phyloP scores from a whole-genome alignment of 169 alveolate species.

The Cystoisospora suis region DNA sequence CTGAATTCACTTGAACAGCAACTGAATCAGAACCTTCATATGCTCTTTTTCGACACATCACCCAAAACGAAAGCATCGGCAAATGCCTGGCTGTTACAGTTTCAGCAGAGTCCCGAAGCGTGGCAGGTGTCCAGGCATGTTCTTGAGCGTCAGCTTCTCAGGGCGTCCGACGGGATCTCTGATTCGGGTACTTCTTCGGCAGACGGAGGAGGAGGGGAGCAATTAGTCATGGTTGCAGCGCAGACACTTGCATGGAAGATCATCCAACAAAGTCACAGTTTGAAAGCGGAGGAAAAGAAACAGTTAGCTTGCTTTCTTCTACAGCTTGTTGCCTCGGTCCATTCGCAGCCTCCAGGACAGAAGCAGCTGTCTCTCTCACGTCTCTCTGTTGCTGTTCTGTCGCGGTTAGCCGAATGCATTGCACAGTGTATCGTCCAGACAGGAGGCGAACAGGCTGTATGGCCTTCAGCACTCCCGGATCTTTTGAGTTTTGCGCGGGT shows the following conservation, averaged over 20 bases:
- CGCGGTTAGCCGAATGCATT: slow-evolving; percentile 24
- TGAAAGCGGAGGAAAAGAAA: slow-evolving; percentile 32
- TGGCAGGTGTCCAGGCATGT: slow-evolving; percentile 33
- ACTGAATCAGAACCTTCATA: slow-evolving; percentile 43
- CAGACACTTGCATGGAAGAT: slow-evolving; percentile 58
- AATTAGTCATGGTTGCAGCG: slow-evolving; percentile 14
- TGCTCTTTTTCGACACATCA: slow-evolving; percentile 18
- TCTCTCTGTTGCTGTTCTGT: not conserved
- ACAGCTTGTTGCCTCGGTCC: not conserved
- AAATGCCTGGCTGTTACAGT: slow-evolving; percentile 51
- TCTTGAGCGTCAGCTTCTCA: not conserved
- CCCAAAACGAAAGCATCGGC: slow-evolving; percentile 51
- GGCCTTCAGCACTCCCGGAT: not conserved
- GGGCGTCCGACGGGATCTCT: not conserved
- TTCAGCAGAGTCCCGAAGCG: slow-evolving; percentile 48
- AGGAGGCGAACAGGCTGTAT: not conserved
- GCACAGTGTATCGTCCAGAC: slow-evolving; percentile 6
- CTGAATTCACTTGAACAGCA: not conserved
- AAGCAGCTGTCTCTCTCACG: too few relatives aligned
- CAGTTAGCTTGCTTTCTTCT: slow-evolving; percentile 33
- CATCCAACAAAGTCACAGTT: not conserved
- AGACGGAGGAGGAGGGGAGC: not conserved
- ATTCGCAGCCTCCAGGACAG: not conserved
- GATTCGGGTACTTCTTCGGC: too few relatives aligned
- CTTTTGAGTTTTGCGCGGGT: slow-evolving; percentile 8